Evolutionary conservation across 768 basidiomycete genomes (phyloP).

Genomic region (Cystobasidiopsis lactophilus): DNA sequence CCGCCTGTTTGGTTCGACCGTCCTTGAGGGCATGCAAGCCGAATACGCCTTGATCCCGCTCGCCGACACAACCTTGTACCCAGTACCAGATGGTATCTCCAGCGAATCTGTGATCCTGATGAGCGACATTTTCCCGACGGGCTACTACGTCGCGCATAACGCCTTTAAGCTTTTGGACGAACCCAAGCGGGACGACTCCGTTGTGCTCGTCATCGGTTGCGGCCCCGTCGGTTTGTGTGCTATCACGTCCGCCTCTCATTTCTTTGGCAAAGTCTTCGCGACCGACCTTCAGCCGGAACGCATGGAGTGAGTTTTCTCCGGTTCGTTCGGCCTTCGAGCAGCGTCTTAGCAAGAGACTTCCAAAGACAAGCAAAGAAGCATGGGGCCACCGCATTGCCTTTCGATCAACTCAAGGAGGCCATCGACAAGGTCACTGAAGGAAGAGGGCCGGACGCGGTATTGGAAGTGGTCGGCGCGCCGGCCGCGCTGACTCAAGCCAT

Average conservation of each 20-base stretch:
- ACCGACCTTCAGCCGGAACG: constrained; percentile 14
- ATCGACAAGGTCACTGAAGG: constrained; percentile 19
- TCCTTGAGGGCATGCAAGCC: constrained; percentile 21
- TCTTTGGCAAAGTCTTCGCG: constrained; percentile 22
- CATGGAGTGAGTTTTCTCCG: background rate
- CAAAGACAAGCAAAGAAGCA: constrained; percentile 22
- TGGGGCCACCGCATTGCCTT: constrained; percentile 23
- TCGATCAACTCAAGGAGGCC: constrained; percentile 9
- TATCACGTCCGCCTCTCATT: constrained; percentile 22
- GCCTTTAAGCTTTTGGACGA: constrained; percentile 20
- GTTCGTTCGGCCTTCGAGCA: no score
- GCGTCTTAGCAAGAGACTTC: no score
- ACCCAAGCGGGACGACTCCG: constrained; percentile 11
- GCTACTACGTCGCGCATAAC: constrained; percentile 21
- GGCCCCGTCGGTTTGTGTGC: constrained; percentile 26
- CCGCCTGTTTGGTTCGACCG: constrained; percentile 17
- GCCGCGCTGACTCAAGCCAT: constrained; percentile 20
- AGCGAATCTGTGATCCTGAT: constrained; percentile 12
- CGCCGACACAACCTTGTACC: constrained; percentile 19
- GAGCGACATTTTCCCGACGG: constrained; percentile 11
- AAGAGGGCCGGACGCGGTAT: constrained; percentile 23
- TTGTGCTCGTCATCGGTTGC: constrained; percentile 24
- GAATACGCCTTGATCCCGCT: constrained; percentile 21
- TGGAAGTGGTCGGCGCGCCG: constrained; percentile 25
- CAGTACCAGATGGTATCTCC: constrained; percentile 9